phyloP scores from a whole-genome alignment of 1,139 yeast genomes.

The Pichia sp. region DNA sequence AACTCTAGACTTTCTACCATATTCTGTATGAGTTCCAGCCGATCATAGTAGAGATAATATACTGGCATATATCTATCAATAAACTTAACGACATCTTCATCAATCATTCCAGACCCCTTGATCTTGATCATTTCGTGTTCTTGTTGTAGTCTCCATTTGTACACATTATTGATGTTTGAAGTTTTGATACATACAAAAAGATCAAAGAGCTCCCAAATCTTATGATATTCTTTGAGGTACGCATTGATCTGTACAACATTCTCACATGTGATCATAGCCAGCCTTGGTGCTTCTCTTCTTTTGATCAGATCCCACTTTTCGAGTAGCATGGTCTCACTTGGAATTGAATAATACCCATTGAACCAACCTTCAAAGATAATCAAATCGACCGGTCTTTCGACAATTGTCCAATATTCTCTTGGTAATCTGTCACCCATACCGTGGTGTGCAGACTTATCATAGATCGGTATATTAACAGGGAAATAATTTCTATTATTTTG shows the following conservation, averaged over 20 bases:
- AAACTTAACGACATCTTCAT: slow-evolving; percentile 55
- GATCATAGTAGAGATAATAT: slow-evolving; percentile 59
- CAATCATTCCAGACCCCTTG: slow-evolving; percentile 75
- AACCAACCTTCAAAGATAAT: slow-evolving; percentile 94
- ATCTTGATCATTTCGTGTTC: slow-evolving; percentile 56
- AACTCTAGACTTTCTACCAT: slow-evolving; percentile 24
- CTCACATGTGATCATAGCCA: slow-evolving; percentile 18
- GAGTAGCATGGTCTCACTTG: slow-evolving; percentile 23
- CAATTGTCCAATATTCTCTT: slow-evolving; percentile 30
- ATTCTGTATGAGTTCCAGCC: slow-evolving; percentile 29
- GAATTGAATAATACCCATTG: slow-evolving; percentile 58
- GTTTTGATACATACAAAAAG: slow-evolving; percentile 60
- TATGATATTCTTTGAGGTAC: slow-evolving; percentile 40
- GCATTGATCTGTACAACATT: slow-evolving; percentile 41
- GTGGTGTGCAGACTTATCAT: slow-evolving; percentile 65
- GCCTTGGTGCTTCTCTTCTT: slow-evolving; percentile 15
- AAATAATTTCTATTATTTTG: slow-evolving; percentile 30
- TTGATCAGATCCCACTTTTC: slow-evolving; percentile 19
- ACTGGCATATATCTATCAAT: slow-evolving; percentile 84
- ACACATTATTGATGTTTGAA: slow-evolving; percentile 52
- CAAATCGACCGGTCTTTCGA: slow-evolving; percentile 42
- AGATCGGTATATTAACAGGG: slow-evolving; percentile 61
- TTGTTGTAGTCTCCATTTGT: slow-evolving; percentile 78
- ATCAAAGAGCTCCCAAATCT: slow-evolving; percentile 54
- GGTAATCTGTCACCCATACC: slow-evolving; percentile 77